These are phyloP conservation scores for Umbellularia californica DNA, from an alignment of 164 flowering plant species.

Conservation along the genomic window DNA sequence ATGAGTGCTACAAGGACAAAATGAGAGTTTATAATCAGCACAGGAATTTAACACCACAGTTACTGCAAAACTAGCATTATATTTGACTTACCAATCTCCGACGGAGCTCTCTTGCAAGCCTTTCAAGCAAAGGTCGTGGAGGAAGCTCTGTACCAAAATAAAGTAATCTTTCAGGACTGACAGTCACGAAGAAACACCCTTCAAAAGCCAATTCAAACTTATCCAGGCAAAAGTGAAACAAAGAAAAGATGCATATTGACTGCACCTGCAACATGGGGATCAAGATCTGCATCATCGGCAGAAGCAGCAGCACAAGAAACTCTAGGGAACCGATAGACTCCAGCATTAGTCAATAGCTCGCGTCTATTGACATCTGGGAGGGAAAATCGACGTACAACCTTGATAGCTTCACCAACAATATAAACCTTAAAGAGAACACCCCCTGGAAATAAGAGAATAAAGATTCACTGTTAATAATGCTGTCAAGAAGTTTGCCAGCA, in stretches of 20 bases:
- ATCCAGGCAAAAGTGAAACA: not conserved
- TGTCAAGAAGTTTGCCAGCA: too few relatives aligned
- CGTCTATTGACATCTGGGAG: constrained; percentile 71
- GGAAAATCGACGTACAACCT: constrained; percentile 89
- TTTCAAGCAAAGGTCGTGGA: constrained; percentile 82
- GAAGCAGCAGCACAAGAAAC: constrained; percentile 97
- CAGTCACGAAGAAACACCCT: not conserved
- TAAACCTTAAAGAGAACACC: constrained; percentile 94
- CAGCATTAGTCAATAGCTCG: constrained; percentile 54
- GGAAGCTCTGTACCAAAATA: constrained; percentile 68
- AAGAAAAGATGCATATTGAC: not conserved
- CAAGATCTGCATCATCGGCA: constrained; percentile 94
- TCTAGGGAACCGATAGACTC: constrained; percentile 79
- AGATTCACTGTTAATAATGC: not conserved
- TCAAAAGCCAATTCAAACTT: not conserved
- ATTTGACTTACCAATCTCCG: constrained; percentile 55
- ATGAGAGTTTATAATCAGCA: not conserved
- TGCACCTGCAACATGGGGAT: constrained; percentile 78
- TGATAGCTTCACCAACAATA: constrained; percentile 85
- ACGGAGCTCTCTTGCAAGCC: constrained; percentile 80
- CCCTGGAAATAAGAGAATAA: constrained; percentile 34
- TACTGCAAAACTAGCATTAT: not conserved
- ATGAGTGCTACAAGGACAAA: not conserved
- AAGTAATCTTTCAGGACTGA: too few relatives aligned
- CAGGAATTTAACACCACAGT: not conserved